Percentiles rank a stretch among this genome's conserved stretches.
These are phyloP conservation scores for Mortierella sp. DNA, from an alignment of 371 early-diverging fungal genomes.

Conservation along the genomic window DNA sequence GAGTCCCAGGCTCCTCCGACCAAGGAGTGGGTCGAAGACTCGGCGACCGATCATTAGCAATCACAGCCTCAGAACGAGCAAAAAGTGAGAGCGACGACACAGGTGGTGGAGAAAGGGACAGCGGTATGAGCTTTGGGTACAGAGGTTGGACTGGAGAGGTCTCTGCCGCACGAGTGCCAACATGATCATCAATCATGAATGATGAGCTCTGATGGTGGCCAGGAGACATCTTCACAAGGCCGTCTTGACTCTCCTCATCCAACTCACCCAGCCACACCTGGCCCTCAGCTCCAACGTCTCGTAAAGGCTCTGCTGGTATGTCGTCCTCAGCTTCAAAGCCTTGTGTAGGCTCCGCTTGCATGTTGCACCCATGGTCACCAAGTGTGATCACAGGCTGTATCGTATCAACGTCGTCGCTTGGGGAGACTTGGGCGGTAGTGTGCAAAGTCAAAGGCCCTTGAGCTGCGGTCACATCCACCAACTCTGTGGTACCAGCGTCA, in stretches of 20 bases:
- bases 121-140: neutral
- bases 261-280: neutral
- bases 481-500: neutral
- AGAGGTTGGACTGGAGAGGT: neutral
- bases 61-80: neutral
- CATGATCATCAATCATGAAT: conserved; percentile 5
- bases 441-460: neutral
- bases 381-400: neutral
- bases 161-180: neutral
- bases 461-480: neutral
- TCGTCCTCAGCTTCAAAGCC: neutral
- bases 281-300: neutral
- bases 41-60: neutral
- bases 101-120: neutral
- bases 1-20: neutral
- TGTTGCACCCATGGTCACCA: neutral
- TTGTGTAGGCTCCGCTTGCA: neutral
- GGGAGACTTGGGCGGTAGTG: neutral
- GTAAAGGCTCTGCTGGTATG: neutral
- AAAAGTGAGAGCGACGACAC: neutral
- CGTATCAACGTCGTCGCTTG: neutral
- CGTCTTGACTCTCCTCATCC: neutral
- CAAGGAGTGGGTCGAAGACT: neutral
- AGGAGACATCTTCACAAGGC: neutral
- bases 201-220: neutral